These are phyloP conservation scores for Suillus clintonianus DNA, from an alignment of 768 basidiomycete species.

Conservation along the genomic window DNA sequence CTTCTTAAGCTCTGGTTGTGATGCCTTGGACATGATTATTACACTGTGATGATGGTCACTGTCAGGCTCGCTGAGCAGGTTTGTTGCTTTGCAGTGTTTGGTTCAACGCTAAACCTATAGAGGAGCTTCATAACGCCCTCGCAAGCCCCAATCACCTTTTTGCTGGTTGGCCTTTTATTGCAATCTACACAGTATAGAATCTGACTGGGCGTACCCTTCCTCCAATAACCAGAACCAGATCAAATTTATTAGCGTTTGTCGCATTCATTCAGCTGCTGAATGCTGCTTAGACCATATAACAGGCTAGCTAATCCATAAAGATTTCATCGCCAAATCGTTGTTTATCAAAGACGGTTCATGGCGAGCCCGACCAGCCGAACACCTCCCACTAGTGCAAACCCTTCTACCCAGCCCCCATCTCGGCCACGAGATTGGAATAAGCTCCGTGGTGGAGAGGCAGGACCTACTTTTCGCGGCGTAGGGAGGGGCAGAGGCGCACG, in stretches of 20 bases:
- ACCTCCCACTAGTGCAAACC: conserved; percentile 25
- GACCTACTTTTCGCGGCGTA: conserved; percentile 48
- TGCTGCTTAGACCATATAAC: not conserved
- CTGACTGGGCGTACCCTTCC: not conserved
- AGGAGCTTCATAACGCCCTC: conserved; percentile 4
- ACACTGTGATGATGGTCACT: conserved; percentile 1
- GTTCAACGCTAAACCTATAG: conserved; percentile 10
- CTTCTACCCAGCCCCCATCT: conserved; percentile 31
- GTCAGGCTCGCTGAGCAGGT: not conserved
- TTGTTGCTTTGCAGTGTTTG: conserved; percentile 37
- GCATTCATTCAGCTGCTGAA: not conserved
- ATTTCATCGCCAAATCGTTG: not conserved
- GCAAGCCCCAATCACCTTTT: not conserved
- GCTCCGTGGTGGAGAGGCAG: conserved; percentile 43
- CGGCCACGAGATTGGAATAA: conserved; percentile 45
- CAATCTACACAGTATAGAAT: not conserved
- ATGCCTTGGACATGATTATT: conserved; percentile 82
- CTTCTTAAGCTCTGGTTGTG: conserved; percentile 98
- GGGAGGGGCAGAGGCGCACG: conserved; percentile 40
- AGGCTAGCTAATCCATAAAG: not conserved
- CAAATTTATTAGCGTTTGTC: not conserved
- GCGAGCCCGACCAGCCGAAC: conserved; percentile 40
- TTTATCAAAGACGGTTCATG: conserved; percentile 33
- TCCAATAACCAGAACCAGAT: not conserved
- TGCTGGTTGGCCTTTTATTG: not conserved